Conservation (phyloP, 768 basidiomycete genomes). For the Suillus weaverae region DNA sequence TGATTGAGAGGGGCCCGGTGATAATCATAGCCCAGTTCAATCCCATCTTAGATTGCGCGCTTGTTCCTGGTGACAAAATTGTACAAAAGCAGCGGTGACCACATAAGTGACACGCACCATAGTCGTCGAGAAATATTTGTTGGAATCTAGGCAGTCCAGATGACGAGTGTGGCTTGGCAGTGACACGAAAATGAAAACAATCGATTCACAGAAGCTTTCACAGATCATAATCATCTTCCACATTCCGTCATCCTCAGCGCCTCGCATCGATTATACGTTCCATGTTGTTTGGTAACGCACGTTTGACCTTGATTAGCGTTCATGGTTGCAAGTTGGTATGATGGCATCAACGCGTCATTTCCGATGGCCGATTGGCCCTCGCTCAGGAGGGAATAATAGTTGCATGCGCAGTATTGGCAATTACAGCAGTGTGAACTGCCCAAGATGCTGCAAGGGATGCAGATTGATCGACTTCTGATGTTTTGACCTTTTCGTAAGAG, state of each 20-base stretch:
- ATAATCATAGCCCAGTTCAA: background rate
- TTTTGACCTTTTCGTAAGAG: background rate
- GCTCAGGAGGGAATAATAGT: background rate
- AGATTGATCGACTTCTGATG: background rate
- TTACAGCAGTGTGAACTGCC: background rate
- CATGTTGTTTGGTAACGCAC: background rate
- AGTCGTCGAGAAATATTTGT: background rate
- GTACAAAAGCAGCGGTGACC: background rate
- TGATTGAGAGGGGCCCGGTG: background rate
- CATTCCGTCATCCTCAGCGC: background rate
- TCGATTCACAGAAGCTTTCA: background rate
- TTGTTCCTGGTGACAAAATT: background rate
- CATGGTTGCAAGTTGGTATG: background rate
- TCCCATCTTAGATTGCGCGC: background rate
- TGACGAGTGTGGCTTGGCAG: background rate
- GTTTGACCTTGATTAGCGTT: background rate
- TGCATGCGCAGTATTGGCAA: background rate
- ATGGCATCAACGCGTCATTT: background rate
- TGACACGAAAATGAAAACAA: background rate
- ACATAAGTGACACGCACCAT: background rate
- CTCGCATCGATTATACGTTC: background rate
- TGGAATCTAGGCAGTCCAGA: background rate
- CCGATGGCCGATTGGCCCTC: background rate
- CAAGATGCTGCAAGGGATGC: background rate
- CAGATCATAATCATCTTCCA: background rate